Evolutionary conservation across 2,329 filamentous ascomycete species (phyloP), one percentile per base, ranked within the genome.

Genomic region (Beauveria sp.): DNA sequence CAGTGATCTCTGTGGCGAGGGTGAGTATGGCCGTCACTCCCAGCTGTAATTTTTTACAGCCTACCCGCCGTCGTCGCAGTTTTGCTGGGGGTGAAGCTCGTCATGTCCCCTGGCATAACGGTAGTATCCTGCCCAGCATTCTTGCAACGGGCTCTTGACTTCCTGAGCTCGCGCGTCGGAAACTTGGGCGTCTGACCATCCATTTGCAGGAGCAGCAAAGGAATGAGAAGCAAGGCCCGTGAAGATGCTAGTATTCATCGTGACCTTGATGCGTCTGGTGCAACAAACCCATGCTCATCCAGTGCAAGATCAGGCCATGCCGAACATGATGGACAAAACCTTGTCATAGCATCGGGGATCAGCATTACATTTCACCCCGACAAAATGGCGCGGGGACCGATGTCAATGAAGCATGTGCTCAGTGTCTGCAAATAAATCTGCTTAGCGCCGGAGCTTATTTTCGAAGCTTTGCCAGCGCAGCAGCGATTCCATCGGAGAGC

Each of bases 91-190:
- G 64, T 78, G 79, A 10, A 96, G 76, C 50, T 91, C 89, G 71
- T 96, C 91, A 66, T 90, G 84, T 1, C 88, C 89, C 64, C 90
- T 93, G 0, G 90, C 90, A 73, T 90, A 85, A 73, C 84, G 76
- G 68, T 84, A 82, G 71, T 93, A 93, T 2, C 87, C 88, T 62
- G 86, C 74, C 88, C 89, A 93, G 2, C 88, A 86, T 67, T 81
- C 81, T 62, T 82, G 78, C 68, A 93, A 93, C 0, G 86, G 86
- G 60, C 85, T 81, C 70, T 85, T 87, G 58, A 93, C 83, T 1
- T 84, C 83, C 54, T 79, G 77, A 14, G 86, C 81, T 66, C 84
- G 75, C 12, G 38, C 46, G 28, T 46, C 57, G n/a, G 49, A 12
- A 22, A 49, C 26, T 14, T 58, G 43, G 5, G 45, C 45, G n/a